phyloP scores from a whole-genome alignment of 2,329 filamentous ascomycete genomes.

The Trichoderma koningii region DNA sequence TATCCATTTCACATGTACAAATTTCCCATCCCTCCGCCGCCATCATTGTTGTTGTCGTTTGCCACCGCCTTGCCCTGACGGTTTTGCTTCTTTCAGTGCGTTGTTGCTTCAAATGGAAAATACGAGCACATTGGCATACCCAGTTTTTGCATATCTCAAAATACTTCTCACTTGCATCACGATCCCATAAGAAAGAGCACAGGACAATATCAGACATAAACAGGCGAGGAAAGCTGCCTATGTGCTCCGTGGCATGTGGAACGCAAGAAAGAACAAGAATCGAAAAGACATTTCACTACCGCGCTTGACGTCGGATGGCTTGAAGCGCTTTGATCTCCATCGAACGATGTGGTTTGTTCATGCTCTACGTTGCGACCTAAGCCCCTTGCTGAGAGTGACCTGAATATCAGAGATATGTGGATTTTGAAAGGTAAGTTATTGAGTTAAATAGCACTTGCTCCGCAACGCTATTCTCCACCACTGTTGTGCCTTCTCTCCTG shows the following conservation, averaged over 20 bases:
- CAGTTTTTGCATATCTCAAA: background rate
- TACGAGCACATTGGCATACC: background rate
- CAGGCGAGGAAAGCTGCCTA: background rate
- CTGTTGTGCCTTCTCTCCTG: background rate
- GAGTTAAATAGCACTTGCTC: background rate
- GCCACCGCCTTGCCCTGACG: background rate
- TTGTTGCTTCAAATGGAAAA: background rate
- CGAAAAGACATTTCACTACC: background rate
- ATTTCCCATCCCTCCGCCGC: background rate
- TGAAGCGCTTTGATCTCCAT: background rate
- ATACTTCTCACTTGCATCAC: background rate
- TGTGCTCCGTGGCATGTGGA: slow-evolving; percentile 1
- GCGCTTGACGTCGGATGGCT: background rate
- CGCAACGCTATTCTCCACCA: slow-evolving; percentile 18
- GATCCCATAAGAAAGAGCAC: background rate
- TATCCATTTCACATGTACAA: background rate
- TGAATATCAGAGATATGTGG: background rate
- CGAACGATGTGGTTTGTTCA: background rate
- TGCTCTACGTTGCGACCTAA: background rate
- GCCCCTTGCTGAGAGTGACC: background rate
- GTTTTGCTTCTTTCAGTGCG: background rate
- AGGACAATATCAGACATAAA: background rate
- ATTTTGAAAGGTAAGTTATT: background rate
- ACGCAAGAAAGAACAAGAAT: background rate
- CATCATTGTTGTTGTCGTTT: background rate